Conservation (phyloP, 306 rosid genomes). For the Comarum palustre region DNA sequence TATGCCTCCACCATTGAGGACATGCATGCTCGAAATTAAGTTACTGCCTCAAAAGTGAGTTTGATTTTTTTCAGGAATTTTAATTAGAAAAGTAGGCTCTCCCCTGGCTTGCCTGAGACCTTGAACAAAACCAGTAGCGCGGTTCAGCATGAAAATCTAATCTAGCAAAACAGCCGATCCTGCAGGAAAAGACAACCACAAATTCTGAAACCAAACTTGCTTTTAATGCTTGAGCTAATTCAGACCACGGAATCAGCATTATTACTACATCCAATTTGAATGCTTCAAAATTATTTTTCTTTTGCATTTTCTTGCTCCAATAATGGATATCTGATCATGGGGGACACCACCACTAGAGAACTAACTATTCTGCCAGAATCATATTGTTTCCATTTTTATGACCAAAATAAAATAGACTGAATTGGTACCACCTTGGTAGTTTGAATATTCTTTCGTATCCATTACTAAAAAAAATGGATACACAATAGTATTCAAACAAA, state of each 20-base stretch:
- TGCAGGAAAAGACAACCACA: background rate
- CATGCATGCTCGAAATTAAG: no score
- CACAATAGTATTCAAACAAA: no score
- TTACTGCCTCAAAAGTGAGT: no score
- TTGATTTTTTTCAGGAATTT: no score
- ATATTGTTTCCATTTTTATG: background rate
- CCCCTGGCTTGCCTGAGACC: background rate
- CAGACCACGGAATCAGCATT: background rate
- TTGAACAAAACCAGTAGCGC: background rate
- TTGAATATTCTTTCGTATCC: no score
- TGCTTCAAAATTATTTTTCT: no score
- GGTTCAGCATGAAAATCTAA: background rate
- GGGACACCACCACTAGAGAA: background rate
- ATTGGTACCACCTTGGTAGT: no score
- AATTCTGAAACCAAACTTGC: background rate
- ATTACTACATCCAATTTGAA: no score
- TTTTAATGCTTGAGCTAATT: background rate
- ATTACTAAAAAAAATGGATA: no score
- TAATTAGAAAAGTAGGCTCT: no score
- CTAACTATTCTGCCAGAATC: background rate
- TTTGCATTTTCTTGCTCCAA: slow-evolving; percentile 3
- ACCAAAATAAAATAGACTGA: background rate
- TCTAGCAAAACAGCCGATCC: background rate
- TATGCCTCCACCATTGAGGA: no score
- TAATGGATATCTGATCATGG: background rate